These are phyloP conservation scores for Microascus cirrosus DNA, from an alignment of 2,329 filamentous ascomycete species.

Conservation along the genomic window DNA sequence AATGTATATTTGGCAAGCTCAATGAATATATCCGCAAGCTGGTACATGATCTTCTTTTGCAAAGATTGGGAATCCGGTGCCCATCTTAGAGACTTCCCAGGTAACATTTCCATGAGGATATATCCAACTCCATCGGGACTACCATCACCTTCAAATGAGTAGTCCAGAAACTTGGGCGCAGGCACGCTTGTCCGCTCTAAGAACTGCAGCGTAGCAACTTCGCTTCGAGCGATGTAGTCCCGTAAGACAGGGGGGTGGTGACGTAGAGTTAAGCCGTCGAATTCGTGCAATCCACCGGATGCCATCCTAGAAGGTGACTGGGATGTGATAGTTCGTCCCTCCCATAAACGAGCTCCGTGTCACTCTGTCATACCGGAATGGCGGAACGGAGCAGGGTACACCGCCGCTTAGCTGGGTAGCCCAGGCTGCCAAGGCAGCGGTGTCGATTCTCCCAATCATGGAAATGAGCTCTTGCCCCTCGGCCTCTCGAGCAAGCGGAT, in stretches of 20 bases:
- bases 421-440: constrained; percentile 20
- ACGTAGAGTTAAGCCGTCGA: constrained; percentile 25
- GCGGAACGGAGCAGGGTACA: constrained; percentile 20
- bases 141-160: constrained; percentile 14
- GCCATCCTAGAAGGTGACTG: constrained; percentile 29
- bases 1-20: constrained; percentile 25
- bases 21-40: constrained; percentile 25
- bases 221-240: constrained; percentile 25
- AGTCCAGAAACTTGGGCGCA: constrained; percentile 24
- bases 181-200: constrained; percentile 22
- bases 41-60: constrained; percentile 20
- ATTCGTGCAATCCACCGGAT: constrained; percentile 29
- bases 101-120: constrained; percentile 30
- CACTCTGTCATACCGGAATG: constrained; percentile 21
- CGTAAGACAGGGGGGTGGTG: constrained; percentile 20
- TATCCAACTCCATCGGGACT: constrained; percentile 26
- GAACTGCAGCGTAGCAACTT: constrained; percentile 28
- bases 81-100: constrained; percentile 24
- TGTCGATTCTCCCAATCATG: constrained; percentile 22
- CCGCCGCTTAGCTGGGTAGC: constrained; percentile 22
- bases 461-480: constrained; percentile 20
- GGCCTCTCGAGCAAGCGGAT: constrained; percentile 19
- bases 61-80: constrained; percentile 18
- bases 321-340: constrained; percentile 31
- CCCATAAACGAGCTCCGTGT: constrained; percentile 26